Base-by-base conservation (phyloP, 495 filamentous ascomycete species). In the Lasiosphaeriaceae sp. region DNA sequence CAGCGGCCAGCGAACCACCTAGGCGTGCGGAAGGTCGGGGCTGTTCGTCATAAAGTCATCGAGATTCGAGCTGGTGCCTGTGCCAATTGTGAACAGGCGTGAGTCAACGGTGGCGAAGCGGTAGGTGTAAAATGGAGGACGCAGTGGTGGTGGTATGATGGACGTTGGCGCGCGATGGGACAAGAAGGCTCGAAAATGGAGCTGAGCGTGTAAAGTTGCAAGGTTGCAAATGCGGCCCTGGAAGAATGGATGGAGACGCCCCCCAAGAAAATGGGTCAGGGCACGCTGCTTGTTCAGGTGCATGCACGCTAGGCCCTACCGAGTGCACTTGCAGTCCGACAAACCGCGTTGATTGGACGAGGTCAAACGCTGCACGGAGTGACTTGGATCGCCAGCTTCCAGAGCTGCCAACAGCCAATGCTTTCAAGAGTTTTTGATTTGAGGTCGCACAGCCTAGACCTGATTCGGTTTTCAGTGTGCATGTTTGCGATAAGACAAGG, bases 41-140 rank as follows among this genome's bases (percentile, higher is more conserved):
- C 3, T 31, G 9, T 31, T 54, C 52, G 61, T 65, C 57, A 68
- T 63, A 52, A 58, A 59, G 20, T 59, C 64, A 69, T 69, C 22
- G 50, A 59, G 41, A 48, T 47, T 47, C 22, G 14, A n/a, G n/a
- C 14, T 2, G 14, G 39, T 43, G 8, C 39, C 39, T 5, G 39
- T 17, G 8, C 12, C 4, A 43, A 43, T 43, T 43, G 39, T 5
- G 16, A 12, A 17, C 3, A 16, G 11, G 37, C 12, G 14, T 14
- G 39, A 11, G 12, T 43, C 14, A 9, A 43, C 5, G 14, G 12
- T n/a, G 39, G 16, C 3, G 39, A 16, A 12, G n/a, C 39, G 12
- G 8, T 14, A 14, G n/a, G 9, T 16, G 12, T 43, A 4, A 1
- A 43, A n/a, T 14, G 9, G 5, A 17, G 39, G n/a, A 43, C 39